Conservation (phyloP, 1,284 basidiomycete species). For the Dichomitus squalens region DNA sequence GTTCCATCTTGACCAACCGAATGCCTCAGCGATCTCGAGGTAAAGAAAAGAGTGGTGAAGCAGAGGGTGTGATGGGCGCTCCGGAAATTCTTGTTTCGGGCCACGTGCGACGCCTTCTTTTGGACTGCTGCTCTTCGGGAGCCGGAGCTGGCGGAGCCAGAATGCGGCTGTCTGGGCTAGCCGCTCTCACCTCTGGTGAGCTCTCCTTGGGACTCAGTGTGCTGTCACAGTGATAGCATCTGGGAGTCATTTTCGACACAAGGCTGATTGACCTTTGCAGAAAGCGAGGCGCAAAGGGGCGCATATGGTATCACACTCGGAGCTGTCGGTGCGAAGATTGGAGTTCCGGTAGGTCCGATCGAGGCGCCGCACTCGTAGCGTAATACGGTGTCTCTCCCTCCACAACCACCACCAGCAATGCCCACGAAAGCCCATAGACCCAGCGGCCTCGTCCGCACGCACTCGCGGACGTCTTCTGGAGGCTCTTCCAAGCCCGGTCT, state of each 20-base stretch:
- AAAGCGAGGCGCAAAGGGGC: not conserved
- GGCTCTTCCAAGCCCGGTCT: slow-evolving; percentile 54
- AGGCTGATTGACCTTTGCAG: not conserved
- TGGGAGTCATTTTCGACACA: not conserved
- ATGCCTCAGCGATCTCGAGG: not conserved
- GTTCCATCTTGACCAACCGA: slow-evolving; percentile 65
- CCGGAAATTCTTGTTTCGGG: slow-evolving; percentile 14
- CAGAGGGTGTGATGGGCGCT: slow-evolving; percentile 8
- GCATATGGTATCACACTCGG: not conserved
- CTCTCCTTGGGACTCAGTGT: too few relatives aligned
- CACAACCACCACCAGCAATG: slow-evolving; percentile 40
- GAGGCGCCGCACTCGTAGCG: slow-evolving; percentile 7
- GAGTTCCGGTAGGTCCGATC: slow-evolving; percentile 16
- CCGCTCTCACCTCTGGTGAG: too few relatives aligned
- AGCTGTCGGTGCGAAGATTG: slow-evolving; percentile 16
- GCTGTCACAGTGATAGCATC: too few relatives aligned
- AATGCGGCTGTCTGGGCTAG: too few relatives aligned
- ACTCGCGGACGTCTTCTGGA: slow-evolving; percentile 62
- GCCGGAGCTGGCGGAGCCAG: too few relatives aligned
- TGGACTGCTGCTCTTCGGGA: too few relatives aligned
- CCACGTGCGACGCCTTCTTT: too few relatives aligned
- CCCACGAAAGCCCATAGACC: slow-evolving; percentile 48
- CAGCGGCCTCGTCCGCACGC: slow-evolving; percentile 50
- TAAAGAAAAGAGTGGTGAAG: slow-evolving; percentile 1
- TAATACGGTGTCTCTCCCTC: slow-evolving; percentile 4